Evolutionary conservation across 108 stramenopile species (phyloP), one percentile per base, ranked within the genome.

Genomic region (Skeletonema potamos): DNA sequence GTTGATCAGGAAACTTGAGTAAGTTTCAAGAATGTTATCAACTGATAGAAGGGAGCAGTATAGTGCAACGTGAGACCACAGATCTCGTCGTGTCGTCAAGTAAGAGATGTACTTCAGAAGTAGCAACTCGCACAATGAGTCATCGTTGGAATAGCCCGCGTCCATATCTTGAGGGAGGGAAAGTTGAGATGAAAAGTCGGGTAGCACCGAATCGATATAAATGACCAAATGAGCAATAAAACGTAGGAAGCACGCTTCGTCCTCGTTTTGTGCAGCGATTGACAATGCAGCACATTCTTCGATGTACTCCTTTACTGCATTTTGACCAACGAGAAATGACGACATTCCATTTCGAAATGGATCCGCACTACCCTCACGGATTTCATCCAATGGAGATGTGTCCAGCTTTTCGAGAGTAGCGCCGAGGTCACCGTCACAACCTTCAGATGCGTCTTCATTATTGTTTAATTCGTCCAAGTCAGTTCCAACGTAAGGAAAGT

Each of bases 11-110:
- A 91, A 74, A 17, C 79, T 63, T 3, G 89, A 85, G 73, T 73
- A 88, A 36, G 64, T 82, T 20, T 81, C 78, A 6, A 87, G 36
- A 13, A 90, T 73, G 26, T 58, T 75, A 0, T 71, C 66, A 56
- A 80, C 65, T 2, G 90, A 86, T 8, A 94, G 68, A 13, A 91
- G 46, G 29, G 87, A 85, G 6, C 87, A 80, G 68, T 94, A 94
- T 6, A 94, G 70, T 15, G 88, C 66, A 29, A 85, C 56, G 58
- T 90, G 62, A 27, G 80, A 46, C 89, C 89, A 91, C 15, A 90
- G 55, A 26, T 64, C 54, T 26, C 74, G 61, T 43, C 15, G 70
- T 6, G 69, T 54, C 10, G 69, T 56, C 18, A 81, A 62, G 32
- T 64, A 37, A 4, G 57, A 39, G 20, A 66, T 48, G 57, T 81